Conservation (phyloP, 1,284 basidiomycete species). For the Ganoderma resinaceum region DNA sequence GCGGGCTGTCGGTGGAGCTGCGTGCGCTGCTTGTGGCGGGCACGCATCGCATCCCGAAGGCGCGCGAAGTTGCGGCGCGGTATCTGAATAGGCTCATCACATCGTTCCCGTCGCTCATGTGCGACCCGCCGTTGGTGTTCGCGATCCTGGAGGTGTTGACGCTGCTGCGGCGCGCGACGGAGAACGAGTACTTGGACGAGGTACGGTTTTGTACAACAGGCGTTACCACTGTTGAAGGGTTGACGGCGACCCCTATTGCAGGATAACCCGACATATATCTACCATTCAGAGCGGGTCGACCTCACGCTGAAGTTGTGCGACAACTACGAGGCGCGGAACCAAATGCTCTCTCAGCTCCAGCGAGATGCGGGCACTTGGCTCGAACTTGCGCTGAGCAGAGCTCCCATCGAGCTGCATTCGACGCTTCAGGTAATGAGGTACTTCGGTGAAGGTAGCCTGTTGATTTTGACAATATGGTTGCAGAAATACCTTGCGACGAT, state of each 20-base stretch:
- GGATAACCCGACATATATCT: constrained; percentile 91
- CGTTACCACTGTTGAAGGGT: no score
- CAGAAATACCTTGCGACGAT: constrained; percentile 86
- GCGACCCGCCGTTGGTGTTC: constrained; percentile 87
- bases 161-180: constrained; percentile 86
- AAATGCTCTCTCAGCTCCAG: constrained; percentile 82
- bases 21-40: constrained; percentile 79
- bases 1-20: constrained; percentile 78
- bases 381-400: constrained; percentile 82
- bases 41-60: constrained; percentile 85
- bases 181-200: constrained; percentile 93
- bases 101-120: constrained; percentile 96
- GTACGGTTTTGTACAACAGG: constrained; percentile 48
- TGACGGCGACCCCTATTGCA: constrained; percentile 40
- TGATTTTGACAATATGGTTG: background rate
- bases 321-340: constrained; percentile 86
- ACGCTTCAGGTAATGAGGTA: constrained; percentile 76
- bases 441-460: background rate
- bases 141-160: constrained; percentile 93
- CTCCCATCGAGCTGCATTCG: constrained; percentile 92
- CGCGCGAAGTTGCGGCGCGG: constrained; percentile 82
- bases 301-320: constrained; percentile 88
- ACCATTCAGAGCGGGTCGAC: constrained; percentile 78
- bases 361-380: constrained; percentile 85
- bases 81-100: constrained; percentile 88